Evolutionary conservation across 192 early-diverging fungal species (phyloP).

Genomic region (Rhizophagus sp.): DNA sequence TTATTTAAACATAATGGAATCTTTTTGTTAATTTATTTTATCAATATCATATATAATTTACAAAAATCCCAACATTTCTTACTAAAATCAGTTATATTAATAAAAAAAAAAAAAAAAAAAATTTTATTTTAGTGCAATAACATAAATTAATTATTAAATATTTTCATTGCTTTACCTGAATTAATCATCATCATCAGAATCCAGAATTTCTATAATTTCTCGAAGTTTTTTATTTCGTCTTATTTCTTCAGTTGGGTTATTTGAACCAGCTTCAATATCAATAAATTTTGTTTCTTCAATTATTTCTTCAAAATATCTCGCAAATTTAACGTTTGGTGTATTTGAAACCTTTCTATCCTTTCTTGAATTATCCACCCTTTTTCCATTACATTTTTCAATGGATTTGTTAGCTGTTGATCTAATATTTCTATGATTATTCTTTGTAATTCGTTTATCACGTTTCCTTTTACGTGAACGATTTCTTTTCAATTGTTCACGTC

Average conservation of each 20-base stretch:
- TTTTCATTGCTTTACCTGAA: neutral
- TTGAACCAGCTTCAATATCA: neutral
- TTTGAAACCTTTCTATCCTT: neutral
- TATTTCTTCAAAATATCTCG: neutral
- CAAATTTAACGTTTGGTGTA: neutral
- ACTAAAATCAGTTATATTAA: too few species aligned
- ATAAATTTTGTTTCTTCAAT: neutral
- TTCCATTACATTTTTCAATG: neutral
- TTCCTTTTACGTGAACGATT: neutral
- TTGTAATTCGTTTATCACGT: neutral
- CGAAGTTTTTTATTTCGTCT: neutral
- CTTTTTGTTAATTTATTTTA: too few species aligned
- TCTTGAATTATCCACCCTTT: neutral
- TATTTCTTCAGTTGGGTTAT: neutral
- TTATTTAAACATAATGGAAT: too few species aligned
- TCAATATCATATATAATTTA: too few species aligned
- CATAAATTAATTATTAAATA: neutral
- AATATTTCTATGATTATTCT: neutral
- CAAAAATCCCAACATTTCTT: too few species aligned
- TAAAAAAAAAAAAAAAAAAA: too few species aligned
- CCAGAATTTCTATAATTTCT: neutral
- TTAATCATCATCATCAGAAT: neutral
- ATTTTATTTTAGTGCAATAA: too few species aligned
- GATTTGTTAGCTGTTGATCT: too few species aligned
- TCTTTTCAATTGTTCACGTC: neutral